These are phyloP conservation scores for Sanghuangporus baumii DNA, from an alignment of 1,284 basidiomycete genomes.

Conservation along the genomic window DNA sequence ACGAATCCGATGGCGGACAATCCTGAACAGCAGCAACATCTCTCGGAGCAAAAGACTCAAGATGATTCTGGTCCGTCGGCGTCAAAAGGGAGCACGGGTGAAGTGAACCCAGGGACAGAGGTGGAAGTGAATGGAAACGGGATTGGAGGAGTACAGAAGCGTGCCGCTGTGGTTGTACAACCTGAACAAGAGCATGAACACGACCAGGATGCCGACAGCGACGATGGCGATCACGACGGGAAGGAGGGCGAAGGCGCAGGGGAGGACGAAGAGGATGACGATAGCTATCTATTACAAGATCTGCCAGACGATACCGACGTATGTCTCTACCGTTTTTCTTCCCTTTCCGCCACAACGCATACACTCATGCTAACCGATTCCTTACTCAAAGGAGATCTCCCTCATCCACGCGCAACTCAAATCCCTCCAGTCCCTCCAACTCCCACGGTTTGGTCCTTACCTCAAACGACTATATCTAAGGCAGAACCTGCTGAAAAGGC, in stretches of 20 bases:
- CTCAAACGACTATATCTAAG: conserved; percentile 81
- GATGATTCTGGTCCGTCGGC: not conserved
- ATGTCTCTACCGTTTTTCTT: conserved; percentile 22
- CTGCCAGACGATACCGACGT: conserved; percentile 66
- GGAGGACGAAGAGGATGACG: conserved; percentile 30
- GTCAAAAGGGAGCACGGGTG: not conserved
- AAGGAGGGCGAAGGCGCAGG: conserved; percentile 37
- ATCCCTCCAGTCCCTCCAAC: conserved; percentile 56
- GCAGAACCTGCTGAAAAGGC: conserved; percentile 77
- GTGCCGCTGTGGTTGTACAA: conserved; percentile 7
- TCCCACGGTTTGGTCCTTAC: conserved; percentile 65
- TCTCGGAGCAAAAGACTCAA: not conserved
- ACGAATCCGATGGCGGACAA: not conserved
- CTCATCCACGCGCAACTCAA: conserved; percentile 80
- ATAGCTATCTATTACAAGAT: conserved; percentile 42
- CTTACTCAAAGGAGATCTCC: conserved; percentile 71
- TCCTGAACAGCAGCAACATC: not conserved
- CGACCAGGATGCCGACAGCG: conserved; percentile 32
- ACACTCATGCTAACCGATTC: not conserved
- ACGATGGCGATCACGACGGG: conserved; percentile 33
- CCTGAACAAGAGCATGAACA: not conserved
- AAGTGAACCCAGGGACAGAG: not conserved
- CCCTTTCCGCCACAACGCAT: not conserved
- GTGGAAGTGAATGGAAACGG: not conserved
- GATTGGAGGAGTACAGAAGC: conserved; percentile 1